phyloP scores from a whole-genome alignment of 169 alveolate genomes.

The Plasmodium cynomolgi region DNA sequence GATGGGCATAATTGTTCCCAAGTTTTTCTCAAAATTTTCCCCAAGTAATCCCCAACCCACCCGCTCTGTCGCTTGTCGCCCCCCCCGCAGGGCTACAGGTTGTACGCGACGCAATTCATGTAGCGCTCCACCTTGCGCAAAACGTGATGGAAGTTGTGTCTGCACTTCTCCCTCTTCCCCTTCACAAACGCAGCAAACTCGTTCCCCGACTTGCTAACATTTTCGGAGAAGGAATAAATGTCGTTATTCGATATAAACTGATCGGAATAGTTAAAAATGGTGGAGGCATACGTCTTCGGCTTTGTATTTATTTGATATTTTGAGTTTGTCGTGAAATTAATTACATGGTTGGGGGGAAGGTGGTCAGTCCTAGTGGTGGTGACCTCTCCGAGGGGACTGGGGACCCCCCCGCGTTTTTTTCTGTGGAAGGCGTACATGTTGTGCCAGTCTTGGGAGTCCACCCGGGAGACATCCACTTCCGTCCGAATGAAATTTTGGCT shows the following conservation, averaged over 20 bases:
- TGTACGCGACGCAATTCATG: constrained; percentile 65
- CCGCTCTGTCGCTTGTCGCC: neutral
- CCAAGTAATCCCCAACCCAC: neutral
- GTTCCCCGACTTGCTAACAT: neutral
- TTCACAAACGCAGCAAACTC: neutral
- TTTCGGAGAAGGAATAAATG: constrained; percentile 55
- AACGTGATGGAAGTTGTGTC: constrained; percentile 48
- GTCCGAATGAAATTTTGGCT: constrained; percentile 30
- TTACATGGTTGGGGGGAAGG: constrained; percentile 9
- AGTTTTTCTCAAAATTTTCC: neutral
- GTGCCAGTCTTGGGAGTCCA: constrained; percentile 30
- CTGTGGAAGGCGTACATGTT: constrained; percentile 22
- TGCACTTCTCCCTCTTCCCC: constrained; percentile 29
- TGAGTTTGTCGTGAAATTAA: constrained; percentile 19
- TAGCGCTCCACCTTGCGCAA: constrained; percentile 59
- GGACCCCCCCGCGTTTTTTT: neutral
- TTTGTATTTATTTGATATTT: constrained; percentile 5
- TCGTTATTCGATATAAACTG: constrained; percentile 66
- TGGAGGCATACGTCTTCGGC: constrained; percentile 57
- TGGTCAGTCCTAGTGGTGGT: neutral
- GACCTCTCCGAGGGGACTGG: neutral
- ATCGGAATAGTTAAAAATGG: constrained; percentile 57
- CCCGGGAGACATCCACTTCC: constrained; percentile 2
- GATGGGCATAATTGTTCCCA: neutral
- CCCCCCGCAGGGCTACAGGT: neutral